phyloP scores from a whole-genome alignment of 2,329 filamentous ascomycete genomes.

The Fusarium albosuccineum region DNA sequence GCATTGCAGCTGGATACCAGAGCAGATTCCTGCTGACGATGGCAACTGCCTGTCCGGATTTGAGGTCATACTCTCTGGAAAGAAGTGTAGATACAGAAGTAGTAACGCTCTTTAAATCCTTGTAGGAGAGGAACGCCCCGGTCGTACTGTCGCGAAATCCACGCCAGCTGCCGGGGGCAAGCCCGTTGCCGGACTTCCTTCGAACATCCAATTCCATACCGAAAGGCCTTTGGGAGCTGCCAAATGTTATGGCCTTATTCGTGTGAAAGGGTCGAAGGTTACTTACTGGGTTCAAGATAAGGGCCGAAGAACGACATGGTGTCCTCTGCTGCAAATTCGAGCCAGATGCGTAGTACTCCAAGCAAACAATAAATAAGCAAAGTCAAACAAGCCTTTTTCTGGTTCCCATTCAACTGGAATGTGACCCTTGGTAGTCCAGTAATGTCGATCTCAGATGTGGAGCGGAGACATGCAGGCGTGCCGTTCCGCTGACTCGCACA shows the following conservation, averaged over 20 bases:
- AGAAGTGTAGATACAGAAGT: background rate
- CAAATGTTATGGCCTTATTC: background rate
- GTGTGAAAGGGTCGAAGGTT: background rate
- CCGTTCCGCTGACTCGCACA: background rate
- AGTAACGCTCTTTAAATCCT: background rate
- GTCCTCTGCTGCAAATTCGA: background rate
- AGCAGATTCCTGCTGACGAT: slow-evolving; percentile 12
- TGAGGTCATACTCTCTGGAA: background rate
- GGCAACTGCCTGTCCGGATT: background rate
- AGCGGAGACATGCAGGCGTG: background rate
- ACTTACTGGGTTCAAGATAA: background rate
- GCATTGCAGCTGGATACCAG: slow-evolving; percentile 8
- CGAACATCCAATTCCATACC: background rate
- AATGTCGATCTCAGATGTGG: background rate
- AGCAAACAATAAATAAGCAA: background rate
- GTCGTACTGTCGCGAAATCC: slow-evolving; percentile 5
- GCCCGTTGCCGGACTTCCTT: background rate
- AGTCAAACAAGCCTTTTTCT: background rate
- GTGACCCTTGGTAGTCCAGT: background rate
- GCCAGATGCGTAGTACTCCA: background rate
- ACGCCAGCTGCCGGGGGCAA: background rate
- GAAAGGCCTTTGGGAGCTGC: background rate
- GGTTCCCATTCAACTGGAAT: background rate
- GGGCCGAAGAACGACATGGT: background rate
- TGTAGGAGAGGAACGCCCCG: background rate